These are phyloP conservation scores for Diaporthe sp. DNA, from an alignment of 2,329 filamentous ascomycete species.

Conservation along the genomic window DNA sequence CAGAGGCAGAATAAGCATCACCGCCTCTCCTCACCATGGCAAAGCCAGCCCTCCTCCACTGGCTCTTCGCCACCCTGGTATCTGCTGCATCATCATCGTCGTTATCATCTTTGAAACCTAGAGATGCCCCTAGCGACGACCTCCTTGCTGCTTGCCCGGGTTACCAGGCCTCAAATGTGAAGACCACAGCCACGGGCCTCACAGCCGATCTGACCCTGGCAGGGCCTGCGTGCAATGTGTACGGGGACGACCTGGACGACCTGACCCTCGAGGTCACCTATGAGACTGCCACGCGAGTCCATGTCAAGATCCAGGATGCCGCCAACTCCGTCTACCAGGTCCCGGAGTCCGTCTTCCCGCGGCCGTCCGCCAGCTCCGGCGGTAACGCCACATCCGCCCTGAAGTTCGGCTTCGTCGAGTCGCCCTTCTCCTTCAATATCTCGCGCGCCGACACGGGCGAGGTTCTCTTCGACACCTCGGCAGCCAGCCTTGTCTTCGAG, in stretches of 20 bases:
- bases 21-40: slow-evolving; percentile 27
- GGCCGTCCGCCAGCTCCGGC: slow-evolving; percentile 58
- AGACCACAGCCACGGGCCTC: slow-evolving; percentile 63
- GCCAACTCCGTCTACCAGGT: slow-evolving; percentile 81
- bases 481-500: slow-evolving; percentile 78
- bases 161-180: slow-evolving; percentile 71
- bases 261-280: slow-evolving; percentile 76
- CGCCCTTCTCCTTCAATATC: slow-evolving; percentile 59
- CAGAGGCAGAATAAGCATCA: not conserved
- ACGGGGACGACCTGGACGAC: slow-evolving; percentile 76
- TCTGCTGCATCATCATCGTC: slow-evolving; percentile 29
- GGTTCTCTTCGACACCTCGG: slow-evolving; percentile 79
- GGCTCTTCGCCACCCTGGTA: slow-evolving; percentile 42
- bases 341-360: slow-evolving; percentile 76
- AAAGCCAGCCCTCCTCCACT: slow-evolving; percentile 36
- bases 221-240: slow-evolving; percentile 76
- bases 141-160: slow-evolving; percentile 67
- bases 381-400: slow-evolving; percentile 46
- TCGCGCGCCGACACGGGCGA: slow-evolving; percentile 58
- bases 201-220: slow-evolving; percentile 75
- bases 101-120: slow-evolving; percentile 1
- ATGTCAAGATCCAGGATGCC: slow-evolving; percentile 81
- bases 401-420: slow-evolving; percentile 52
- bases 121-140: slow-evolving; percentile 47
- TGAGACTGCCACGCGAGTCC: slow-evolving; percentile 78